Base-by-base conservation (phyloP, 2,329 filamentous ascomycete genomes). In the Xylaria arbuscula region DNA sequence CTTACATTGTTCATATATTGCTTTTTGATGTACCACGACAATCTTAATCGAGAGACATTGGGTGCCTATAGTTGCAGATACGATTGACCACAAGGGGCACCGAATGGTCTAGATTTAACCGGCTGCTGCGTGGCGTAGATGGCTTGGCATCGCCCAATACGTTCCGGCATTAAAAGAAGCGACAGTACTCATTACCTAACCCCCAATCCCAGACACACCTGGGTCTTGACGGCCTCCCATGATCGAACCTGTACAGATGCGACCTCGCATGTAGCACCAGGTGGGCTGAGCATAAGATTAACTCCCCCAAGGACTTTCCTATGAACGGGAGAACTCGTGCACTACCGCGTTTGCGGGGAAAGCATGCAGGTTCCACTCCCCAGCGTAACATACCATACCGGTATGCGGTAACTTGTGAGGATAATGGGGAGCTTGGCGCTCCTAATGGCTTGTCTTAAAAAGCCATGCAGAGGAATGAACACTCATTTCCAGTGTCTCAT, bases 351-450 rank as follows among this genome's bases (percentile, higher is more conserved):
- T 22, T 66, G 69, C 58, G 64, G 60, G 54, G 67, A 50, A 61
- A 32, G 53, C 63, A 42, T 64, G 51, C 42, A 28, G 53, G 62
- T 64, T 61, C 62, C 66, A 66, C 66, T 59, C 22, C 7, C 32
- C 53, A 63, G 67, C 53, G 67, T 69, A 71, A 66, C 69, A 59
- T 69, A 57, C 67, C 63, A 67, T 62, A n/a, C n/a, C n/a, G n/a
- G n/a, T n/a, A 59, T 59, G 22, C 36, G 58, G 54, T 48, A 63
- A 60, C 40, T 32, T 32, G 17, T 17, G 32, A 32, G 36, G 19
- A 55, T 34, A 42, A 48, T 48, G 32, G 55, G 47, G 36, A 51
- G 24, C 55, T 62, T 51, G 60, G 42, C 40, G 48, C 36, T 62
- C 42, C 17, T 45, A 54, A 67, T 45, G 17, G 36, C 24, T 62